A percentile compares a stretch with the other conserved stretches of the same genome.
Evolutionary conservation across 805 yeast species (phyloP).

Genomic region (Torulaspora maleeae): DNA sequence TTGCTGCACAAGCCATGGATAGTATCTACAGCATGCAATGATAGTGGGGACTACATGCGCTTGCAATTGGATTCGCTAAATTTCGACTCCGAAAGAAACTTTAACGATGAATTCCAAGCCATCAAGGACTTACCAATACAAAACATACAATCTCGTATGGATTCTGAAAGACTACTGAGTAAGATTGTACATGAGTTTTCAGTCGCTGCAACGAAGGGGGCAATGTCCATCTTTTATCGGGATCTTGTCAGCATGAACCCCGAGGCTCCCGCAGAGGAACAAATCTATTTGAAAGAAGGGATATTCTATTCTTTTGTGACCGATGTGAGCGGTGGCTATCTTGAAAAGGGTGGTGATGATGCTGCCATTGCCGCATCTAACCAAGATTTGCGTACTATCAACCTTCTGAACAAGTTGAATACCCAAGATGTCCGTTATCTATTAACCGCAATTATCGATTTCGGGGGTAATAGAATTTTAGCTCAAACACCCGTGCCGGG

Average conservation of each 20-base stretch:
- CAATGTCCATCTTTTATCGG: constrained; percentile 68
- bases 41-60: constrained; percentile 53
- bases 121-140: constrained; percentile 64
- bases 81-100: constrained; percentile 53
- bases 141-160: constrained; percentile 58
- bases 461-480: constrained; percentile 78
- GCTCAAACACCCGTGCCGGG: constrained; percentile 98
- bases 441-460: constrained; percentile 83
- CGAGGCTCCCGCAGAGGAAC: constrained; percentile 55
- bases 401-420: constrained; percentile 62
- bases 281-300: constrained; percentile 72
- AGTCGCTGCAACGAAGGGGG: constrained; percentile 70
- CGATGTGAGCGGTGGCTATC: constrained; percentile 55
- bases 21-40: constrained; percentile 29
- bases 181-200: constrained; percentile 74
- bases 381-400: constrained; percentile 74
- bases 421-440: constrained; percentile 60
- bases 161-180: constrained; percentile 70
- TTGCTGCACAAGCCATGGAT: constrained; percentile 76
- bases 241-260: constrained; percentile 77
- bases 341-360: constrained; percentile 67
- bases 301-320: constrained; percentile 80
- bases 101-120: constrained; percentile 88
- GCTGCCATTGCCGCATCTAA: constrained; percentile 78
- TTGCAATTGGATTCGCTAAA: constrained; percentile 43